Evolutionary conservation across 495 filamentous ascomycete species (phyloP).

Genomic region (Penicillium simplicissimum): DNA sequence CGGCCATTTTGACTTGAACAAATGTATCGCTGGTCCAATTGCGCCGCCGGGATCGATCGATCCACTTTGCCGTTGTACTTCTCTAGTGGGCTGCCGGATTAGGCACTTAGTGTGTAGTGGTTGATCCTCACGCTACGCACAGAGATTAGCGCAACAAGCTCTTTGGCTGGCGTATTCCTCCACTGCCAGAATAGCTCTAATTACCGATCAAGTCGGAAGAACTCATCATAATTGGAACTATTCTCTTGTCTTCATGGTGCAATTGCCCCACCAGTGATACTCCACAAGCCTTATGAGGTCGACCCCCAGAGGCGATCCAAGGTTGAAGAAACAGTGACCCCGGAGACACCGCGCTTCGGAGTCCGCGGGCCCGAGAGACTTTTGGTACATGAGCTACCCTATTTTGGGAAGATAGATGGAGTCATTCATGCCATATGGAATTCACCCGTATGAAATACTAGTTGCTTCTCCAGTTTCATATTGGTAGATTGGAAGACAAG

Average conservation of each 20-base stretch:
- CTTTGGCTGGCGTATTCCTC: conserved; percentile 12
- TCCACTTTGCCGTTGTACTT: conserved; percentile 2
- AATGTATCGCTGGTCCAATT: not conserved
- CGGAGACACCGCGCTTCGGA: conserved; percentile 20
- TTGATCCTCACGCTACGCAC: not conserved
- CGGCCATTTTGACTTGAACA: not conserved
- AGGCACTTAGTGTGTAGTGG: not conserved
- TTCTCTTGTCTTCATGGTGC: conserved; percentile 29
- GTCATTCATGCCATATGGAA: not conserved
- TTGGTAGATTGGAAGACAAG: not conserved
- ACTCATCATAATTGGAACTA: not conserved
- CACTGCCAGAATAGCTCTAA: conserved; percentile 22
- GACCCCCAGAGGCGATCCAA: conserved; percentile 62
- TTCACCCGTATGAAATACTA: not conserved
- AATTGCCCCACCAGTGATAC: conserved; percentile 58
- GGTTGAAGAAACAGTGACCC: conserved; percentile 37
- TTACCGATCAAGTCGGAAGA: not conserved
- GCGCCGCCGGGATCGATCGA: not conserved
- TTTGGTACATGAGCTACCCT: not conserved
- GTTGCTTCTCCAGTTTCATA: not conserved
- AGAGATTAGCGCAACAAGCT: conserved; percentile 4
- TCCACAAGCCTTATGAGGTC: conserved; percentile 64
- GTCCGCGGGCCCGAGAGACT: not conserved
- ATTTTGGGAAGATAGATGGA: not conserved
- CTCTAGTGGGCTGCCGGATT: conserved; percentile 16